Base-by-base conservation (phyloP, 176 grass and related monocot species). In the Hordeum marinum region DNA sequence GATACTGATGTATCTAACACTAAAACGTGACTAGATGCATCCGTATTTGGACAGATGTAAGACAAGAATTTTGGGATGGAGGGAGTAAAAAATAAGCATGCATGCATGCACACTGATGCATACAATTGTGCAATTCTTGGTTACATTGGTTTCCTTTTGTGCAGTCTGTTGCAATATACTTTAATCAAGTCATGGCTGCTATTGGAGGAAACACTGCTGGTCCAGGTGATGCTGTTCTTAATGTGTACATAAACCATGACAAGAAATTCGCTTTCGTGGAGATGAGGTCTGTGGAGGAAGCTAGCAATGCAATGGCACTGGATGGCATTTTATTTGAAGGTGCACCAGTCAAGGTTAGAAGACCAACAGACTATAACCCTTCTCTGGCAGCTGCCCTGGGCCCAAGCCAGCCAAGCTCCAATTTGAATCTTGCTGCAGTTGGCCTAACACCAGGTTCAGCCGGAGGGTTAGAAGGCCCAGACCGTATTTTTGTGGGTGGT, bases 241-340 rank as follows among this genome's bases (percentile, higher is more conserved):
- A 99, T 86, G 96, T 99, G 9, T 99, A 99, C 52, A 99, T 99
- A 89, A 99, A 99, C 79, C 96, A 99, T 94, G 96, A 99, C 54
- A 99, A 99, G 88, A 99, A 99, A 83, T 99, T 99, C 68, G 96
- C 96, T 84, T 99, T 99, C 64, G 96, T 99, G 78, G 96, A 99
- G 81, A 99, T 99, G 96, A 92, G 93, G 66, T 99, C 93, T 86
- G 96, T 99, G 55, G 96, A 96, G 84, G 96, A 99, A 92, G 96
- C 96, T 87, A 99, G 96, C 88, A 99, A 99, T 78, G 96, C 96
- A 79, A 99, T 99, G 96, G 96, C 96, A 20, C 80, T 99, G 57
- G 96, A 99, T 73, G 93, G 96, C 81, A 99, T 99, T 83, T 91
- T 99, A 65, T 94, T 99, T 90, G 96, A 99, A 89, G 93, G 96